Percentiles rank a stretch among this genome's conserved stretches.
Conservation (phyloP, 73 alveolate genomes). For the Paraurostyla sp. region DNA sequence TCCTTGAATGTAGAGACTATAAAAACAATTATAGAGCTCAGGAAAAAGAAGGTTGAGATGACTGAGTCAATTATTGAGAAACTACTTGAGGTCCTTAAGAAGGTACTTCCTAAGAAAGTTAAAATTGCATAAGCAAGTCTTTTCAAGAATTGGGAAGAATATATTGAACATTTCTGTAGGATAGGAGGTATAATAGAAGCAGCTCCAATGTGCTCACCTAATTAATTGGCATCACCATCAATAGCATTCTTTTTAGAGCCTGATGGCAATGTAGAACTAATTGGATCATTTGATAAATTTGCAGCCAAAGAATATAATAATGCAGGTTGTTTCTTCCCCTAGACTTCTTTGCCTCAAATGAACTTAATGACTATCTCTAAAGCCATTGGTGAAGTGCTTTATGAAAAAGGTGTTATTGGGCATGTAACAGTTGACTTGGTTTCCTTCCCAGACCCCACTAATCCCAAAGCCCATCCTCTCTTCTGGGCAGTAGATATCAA, state of each 20-base stretch:
- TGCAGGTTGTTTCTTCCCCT: conserved; percentile 83
- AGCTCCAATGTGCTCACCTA: conserved; percentile 75
- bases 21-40: conserved; percentile 69
- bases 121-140: conserved; percentile 70
- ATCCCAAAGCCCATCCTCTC: conserved; percentile 69
- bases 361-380: conserved; percentile 76
- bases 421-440: conserved; percentile 77
- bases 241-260: conserved; percentile 81
- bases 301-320: conserved; percentile 74
- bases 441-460: conserved; percentile 78
- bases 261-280: conserved; percentile 78
- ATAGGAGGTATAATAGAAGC: conserved; percentile 85
- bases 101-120: conserved; percentile 73
- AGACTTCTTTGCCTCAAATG: conserved; percentile 73
- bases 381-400: conserved; percentile 70
- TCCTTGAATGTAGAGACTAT: conserved; percentile 70
- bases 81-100: conserved; percentile 68
- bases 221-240: conserved; percentile 77
- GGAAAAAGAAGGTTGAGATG: conserved; percentile 75
- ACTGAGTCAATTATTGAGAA: conserved; percentile 65
- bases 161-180: conserved; percentile 69
- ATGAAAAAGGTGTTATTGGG: conserved; percentile 79
- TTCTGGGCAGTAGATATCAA: conserved; percentile 81
- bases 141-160: conserved; percentile 79
- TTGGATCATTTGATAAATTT: conserved; percentile 80